These are phyloP conservation scores for Suillus ampliporus DNA, from an alignment of 768 basidiomycete species.

Conservation along the genomic window DNA sequence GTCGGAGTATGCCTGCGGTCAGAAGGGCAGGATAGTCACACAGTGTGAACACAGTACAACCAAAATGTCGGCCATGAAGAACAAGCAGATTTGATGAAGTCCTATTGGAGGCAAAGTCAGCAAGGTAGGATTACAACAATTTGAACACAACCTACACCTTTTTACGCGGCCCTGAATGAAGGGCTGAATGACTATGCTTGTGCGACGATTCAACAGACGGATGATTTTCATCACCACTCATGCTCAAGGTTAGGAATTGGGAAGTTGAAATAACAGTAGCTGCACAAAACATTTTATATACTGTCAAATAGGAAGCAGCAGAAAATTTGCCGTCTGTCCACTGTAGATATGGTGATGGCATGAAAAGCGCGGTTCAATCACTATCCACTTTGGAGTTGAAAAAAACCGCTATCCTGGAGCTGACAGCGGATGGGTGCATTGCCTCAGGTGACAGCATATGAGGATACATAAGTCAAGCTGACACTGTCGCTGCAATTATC, in stretches of 20 bases:
- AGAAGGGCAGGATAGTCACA: constrained; percentile 16
- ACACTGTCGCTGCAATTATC: not conserved
- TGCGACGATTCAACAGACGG: not conserved
- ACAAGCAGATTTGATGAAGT: constrained; percentile 19
- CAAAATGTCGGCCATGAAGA: constrained; percentile 30
- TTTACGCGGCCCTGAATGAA: not conserved
- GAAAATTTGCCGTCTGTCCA: not conserved
- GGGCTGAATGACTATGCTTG: not conserved
- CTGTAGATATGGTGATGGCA: not conserved
- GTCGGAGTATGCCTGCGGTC: not conserved
- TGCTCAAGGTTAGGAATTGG: not conserved
- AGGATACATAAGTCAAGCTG: not conserved
- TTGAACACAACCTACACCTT: not conserved
- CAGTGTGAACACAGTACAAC: constrained; percentile 21
- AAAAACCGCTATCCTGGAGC: not conserved
- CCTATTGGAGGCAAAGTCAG: not conserved
- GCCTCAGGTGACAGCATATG: not conserved
- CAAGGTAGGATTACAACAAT: not conserved
- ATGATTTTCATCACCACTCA: not conserved
- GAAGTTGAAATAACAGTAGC: not conserved
- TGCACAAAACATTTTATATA: not conserved
- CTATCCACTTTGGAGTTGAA: not conserved
- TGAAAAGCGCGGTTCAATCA: not conserved
- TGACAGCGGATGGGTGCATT: constrained; percentile 19
- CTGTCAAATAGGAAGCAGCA: not conserved